Evolutionary conservation across 495 filamentous ascomycete genomes (phyloP), one percentile per base, ranked within the genome.

Genomic region (Aspergillus egyptiacus): DNA sequence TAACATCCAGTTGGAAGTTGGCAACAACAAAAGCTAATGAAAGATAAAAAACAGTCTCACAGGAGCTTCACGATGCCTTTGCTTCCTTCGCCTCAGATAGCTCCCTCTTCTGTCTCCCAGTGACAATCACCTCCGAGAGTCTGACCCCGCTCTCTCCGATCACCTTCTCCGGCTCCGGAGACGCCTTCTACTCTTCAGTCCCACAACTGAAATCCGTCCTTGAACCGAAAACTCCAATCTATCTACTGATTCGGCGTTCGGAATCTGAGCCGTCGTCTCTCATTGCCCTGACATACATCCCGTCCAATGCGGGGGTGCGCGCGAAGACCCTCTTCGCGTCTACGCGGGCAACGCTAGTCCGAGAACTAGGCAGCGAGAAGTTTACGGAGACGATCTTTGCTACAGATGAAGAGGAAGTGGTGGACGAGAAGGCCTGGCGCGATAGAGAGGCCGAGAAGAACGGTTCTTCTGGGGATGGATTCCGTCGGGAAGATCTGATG

Each of bases 251-350:
- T 32, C 85, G 91, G 5, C 80, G 83, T 24, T 76, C 83, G 49
- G 62, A 75, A 31, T 62, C 70, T 17, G 60, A 63, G 17, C 48
- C 60, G 1, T 72, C 74, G 46, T 58, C 67, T 14, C 82, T 93
- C 51, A 67, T 89, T 43, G 86, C 86, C 36, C 70, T 96, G 35
- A 91, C 93, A 24, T 96, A 95, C 63, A 87, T 98, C 35, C 93
- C 93, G 3, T 87, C 89, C 61, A 68, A 84, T 45, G 91, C 93
- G 5, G 86, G 86, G 14, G 93, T 98, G 31, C 84, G 93, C 32
- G 85, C 91, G 56, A 98, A 98, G 77, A 97, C 90, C 76, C 79
- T 98, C 41, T 95, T 96, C 67, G 91, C 93, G 27, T 81, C 86
- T 32, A 95, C 93, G 14, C 80, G 90, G 31, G 73, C 91, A 45